Conservation (phyloP, 2,329 filamentous ascomycete species). For the Fusarium sp. region DNA sequence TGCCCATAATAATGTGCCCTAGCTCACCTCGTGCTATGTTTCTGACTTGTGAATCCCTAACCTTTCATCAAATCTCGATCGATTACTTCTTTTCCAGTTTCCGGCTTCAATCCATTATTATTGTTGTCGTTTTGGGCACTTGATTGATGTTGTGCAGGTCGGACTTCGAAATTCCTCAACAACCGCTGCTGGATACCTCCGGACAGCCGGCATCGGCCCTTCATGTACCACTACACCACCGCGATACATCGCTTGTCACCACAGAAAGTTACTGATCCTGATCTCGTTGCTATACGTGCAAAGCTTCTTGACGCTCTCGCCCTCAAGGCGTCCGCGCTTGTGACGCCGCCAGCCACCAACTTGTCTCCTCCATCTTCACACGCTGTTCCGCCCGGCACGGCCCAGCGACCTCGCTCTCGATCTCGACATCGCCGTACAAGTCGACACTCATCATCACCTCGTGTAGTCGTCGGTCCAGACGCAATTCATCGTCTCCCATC, state of each 20-base stretch:
- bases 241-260: conserved; percentile 20
- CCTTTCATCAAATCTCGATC: conserved; percentile 18
- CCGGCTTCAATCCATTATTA: not conserved
- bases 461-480: conserved; percentile 53
- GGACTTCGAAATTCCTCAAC: not conserved
- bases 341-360: conserved; percentile 34
- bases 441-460: conserved; percentile 42
- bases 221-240: conserved; percentile 22
- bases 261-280: conserved; percentile 31
- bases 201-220: conserved; percentile 26
- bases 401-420: conserved; percentile 12
- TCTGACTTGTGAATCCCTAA: conserved; percentile 17
- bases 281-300: conserved; percentile 31
- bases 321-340: conserved; percentile 32
- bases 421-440: not conserved
- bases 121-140: conserved; percentile 22
- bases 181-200: not conserved
- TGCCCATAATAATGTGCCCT: conserved; percentile 36
- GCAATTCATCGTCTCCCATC: conserved; percentile 50
- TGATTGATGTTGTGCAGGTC: conserved; percentile 24
- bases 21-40: conserved; percentile 28
- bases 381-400: conserved; percentile 4
- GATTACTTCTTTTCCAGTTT: not conserved
- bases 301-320: conserved; percentile 26
- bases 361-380: conserved; percentile 29